These are phyloP conservation scores for Melampsora medusae DNA, from an alignment of 1,284 basidiomycete species.

Conservation along the genomic window DNA sequence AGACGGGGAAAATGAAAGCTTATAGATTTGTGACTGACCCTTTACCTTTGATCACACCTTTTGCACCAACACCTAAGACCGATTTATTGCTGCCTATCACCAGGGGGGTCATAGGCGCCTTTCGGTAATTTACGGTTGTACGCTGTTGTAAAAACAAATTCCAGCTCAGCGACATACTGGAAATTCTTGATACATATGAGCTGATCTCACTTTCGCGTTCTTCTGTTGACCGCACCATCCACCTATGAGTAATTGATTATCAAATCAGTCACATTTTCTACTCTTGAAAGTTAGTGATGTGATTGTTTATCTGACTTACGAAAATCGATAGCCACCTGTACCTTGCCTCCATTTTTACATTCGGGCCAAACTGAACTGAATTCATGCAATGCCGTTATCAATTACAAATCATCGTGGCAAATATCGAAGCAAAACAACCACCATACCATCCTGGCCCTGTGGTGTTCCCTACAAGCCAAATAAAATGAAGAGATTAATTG, in stretches of 20 bases:
- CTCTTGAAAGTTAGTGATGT: no score
- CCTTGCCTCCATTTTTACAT: not conserved
- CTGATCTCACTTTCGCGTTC: not conserved
- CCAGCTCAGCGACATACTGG: not conserved
- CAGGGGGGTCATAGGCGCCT: constrained; percentile 4
- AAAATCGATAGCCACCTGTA: not conserved
- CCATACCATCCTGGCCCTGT: constrained; percentile 19
- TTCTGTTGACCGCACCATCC: not conserved
- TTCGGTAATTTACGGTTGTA: not conserved
- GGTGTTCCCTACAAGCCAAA: not conserved
- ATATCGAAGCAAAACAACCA: not conserved
- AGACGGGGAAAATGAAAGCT: no score
- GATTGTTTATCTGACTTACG: not conserved
- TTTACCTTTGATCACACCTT: constrained; percentile 41
- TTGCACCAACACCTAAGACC: constrained; percentile 18
- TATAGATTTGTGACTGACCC: constrained; percentile 12
- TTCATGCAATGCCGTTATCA: not conserved
- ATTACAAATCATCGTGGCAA: not conserved
- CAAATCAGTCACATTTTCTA: not conserved
- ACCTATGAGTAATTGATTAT: not conserved
- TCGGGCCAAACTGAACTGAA: not conserved
- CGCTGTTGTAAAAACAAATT: not conserved
- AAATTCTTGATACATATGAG: not conserved
- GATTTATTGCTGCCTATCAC: constrained; percentile 27
- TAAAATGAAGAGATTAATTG: not conserved